These are phyloP conservation scores for Thuja plicata DNA, from an alignment of 83 land plant genomes.

Conservation along the genomic window DNA sequence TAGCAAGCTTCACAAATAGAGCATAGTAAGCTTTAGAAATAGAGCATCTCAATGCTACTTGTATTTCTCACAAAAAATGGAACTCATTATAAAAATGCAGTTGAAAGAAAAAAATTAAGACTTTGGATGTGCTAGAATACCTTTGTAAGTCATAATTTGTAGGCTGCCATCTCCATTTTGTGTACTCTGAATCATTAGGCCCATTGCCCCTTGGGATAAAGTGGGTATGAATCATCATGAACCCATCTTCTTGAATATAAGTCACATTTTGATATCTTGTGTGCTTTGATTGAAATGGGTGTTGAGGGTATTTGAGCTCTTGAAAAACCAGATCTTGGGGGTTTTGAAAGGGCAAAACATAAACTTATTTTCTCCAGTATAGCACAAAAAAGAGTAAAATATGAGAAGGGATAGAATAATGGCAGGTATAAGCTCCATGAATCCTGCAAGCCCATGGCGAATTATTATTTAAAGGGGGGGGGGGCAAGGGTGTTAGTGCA, in stretches of 20 bases:
- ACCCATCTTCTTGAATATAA: constrained; percentile 21
- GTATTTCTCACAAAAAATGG: no score
- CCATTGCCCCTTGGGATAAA: constrained; percentile 19
- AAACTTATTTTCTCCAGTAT: not conserved
- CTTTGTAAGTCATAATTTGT: constrained; percentile 42
- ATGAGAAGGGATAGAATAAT: not conserved
- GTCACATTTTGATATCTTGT: not conserved
- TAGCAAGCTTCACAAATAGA: no score
- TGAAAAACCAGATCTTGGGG: not conserved
- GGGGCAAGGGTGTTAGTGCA: no score
- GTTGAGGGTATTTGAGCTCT: not conserved
- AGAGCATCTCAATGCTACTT: no score
- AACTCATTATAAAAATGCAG: no score
- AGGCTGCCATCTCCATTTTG: constrained; percentile 34
- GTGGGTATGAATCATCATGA: constrained; percentile 18
- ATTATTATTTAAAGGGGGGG: not conserved
- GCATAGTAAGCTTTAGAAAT: no score
- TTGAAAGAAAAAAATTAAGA: no score
- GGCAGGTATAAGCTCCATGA: not conserved
- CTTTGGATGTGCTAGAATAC: no score
- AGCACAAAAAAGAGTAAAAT: not conserved
- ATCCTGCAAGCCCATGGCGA: not conserved
- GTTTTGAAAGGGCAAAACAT: not conserved
- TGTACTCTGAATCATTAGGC: constrained; percentile 14
- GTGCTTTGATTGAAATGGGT: not conserved